Base-by-base conservation (phyloP, 495 filamentous ascomycete species). In the Lineolata rhizophorae region DNA sequence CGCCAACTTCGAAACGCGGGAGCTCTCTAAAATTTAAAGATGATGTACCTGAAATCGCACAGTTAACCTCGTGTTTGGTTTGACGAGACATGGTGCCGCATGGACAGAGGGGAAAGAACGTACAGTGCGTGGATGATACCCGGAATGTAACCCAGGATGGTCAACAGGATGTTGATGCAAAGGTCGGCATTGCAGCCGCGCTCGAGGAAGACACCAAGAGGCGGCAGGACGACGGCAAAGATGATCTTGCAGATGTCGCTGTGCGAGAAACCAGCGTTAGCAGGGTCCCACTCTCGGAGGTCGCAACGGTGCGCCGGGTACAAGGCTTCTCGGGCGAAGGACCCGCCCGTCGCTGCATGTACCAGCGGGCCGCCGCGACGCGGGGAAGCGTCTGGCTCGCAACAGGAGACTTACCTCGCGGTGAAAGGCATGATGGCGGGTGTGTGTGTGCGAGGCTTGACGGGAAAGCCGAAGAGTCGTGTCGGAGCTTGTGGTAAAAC, bases 201-300 rank as follows among this genome's bases (percentile, higher is more conserved):
- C 62, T 87, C 76, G 36, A 91, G 67, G 65, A 92, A 90, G 50
- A 91, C 84, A 53, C 81, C 80, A 20, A 91, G 62, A 40, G 84
- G 84, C 24, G 84, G 84, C 31, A 90, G 62, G 60, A 90, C 55
- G 58, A 90, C 61, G 58, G 80, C 76, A 50, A 84, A 60, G 56
- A 87, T 70, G 64, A 90, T 82, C 62, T 90, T 85, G 75, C 72
- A 73, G 63, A 85, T 79, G 50, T 90, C 80, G 55, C 78, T 84
- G 43, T 29, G 15, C 27, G n/a, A 29, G 20, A 20, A 27, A 14
- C 31, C 30, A 41, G 25, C 36, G 35, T 29, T 39, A 35, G 15
- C 40, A 10, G 8, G 28, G 6, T 8, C 28, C 10, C 6, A 6
- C 14, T 17, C n/a, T n/a, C n/a, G n/a, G 31, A 35, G 40, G 31